A percentile compares a stretch with the other conserved stretches of the same genome.
Evolutionary conservation across 2,329 filamentous ascomycete genomes (phyloP).

Genomic region (Monosporascus sp.): DNA sequence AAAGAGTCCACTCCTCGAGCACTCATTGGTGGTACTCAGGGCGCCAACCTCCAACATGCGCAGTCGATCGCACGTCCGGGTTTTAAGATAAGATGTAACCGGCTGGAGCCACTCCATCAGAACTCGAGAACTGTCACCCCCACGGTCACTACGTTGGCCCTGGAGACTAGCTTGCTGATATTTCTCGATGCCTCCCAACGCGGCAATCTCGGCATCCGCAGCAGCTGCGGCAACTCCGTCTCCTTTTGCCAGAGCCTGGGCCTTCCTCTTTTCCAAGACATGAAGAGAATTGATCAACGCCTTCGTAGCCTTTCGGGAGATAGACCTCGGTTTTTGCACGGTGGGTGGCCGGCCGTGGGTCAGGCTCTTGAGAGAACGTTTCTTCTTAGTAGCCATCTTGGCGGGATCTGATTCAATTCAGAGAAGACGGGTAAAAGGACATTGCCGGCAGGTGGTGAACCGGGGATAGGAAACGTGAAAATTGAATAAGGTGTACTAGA

Average conservation of each 20-base stretch:
- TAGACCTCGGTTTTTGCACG: constrained; percentile 45
- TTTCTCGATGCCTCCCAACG: constrained; percentile 54
- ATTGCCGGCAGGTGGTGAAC: too few relatives aligned
- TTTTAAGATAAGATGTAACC: constrained; percentile 19
- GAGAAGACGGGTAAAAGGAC: too few relatives aligned
- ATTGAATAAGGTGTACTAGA: too few relatives aligned
- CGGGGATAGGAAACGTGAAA: too few relatives aligned
- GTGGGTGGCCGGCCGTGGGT: constrained; percentile 52
- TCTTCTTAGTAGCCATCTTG: constrained; percentile 43
- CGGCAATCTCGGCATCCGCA: constrained; percentile 48
- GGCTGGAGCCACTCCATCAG: constrained; percentile 58
- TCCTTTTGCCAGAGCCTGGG: constrained; percentile 49
- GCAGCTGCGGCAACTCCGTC: constrained; percentile 41
- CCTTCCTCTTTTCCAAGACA: constrained; percentile 56
- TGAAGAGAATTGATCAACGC: constrained; percentile 61
- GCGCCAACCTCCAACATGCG: constrained; percentile 85
- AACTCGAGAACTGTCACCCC: constrained; percentile 60
- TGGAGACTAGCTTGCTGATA: constrained; percentile 67
- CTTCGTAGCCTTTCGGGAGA: constrained; percentile 60
- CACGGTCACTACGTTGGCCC: constrained; percentile 59
- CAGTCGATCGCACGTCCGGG: constrained; percentile 27
- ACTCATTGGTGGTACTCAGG: constrained; percentile 77
- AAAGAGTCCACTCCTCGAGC: constrained; percentile 66
- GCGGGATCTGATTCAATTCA: not conserved
- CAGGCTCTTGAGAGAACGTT: constrained; percentile 39